Evolutionary conservation across 2,329 filamentous ascomycete genomes (phyloP).

Genomic region (Ascochyta clinopodiicola): DNA sequence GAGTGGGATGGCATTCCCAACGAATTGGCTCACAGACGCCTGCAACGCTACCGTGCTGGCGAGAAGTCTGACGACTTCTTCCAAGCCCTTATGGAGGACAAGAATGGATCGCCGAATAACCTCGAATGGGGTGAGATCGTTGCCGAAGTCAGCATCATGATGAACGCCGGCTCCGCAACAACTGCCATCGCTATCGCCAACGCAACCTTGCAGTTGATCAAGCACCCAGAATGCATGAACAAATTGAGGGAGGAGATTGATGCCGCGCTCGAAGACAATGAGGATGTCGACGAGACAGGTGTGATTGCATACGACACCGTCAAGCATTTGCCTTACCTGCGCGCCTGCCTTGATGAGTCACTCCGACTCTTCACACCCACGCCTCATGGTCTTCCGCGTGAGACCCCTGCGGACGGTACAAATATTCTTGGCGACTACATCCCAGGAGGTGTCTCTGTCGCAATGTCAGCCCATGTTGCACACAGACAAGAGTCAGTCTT

Average conservation of each 20-base stretch:
- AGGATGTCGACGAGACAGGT: slow-evolving; percentile 34
- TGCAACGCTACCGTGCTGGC: slow-evolving; percentile 56
- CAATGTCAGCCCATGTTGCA: slow-evolving; percentile 57
- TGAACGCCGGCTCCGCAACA: slow-evolving; percentile 58
- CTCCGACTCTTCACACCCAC: slow-evolving; percentile 56
- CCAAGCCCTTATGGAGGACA: slow-evolving; percentile 61
- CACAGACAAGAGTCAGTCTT: slow-evolving; percentile 43
- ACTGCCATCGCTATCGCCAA: slow-evolving; percentile 62
- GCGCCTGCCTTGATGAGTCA: slow-evolving; percentile 54
- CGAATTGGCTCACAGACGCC: slow-evolving; percentile 53
- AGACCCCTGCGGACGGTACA: slow-evolving; percentile 39
- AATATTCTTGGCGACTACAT: slow-evolving; percentile 39
- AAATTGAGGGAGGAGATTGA: slow-evolving; percentile 39
- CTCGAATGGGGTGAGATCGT: slow-evolving; percentile 66
- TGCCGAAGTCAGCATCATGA: slow-evolving; percentile 62
- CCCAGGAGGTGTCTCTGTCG: slow-evolving; percentile 33
- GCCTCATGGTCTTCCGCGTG: slow-evolving; percentile 48
- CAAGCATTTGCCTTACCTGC: slow-evolving; percentile 44
- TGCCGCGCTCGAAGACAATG: slow-evolving; percentile 34
- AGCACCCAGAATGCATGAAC: slow-evolving; percentile 49
- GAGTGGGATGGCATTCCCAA: slow-evolving; percentile 58
- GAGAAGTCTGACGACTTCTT: slow-evolving; percentile 68
- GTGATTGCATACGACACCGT: slow-evolving; percentile 38
- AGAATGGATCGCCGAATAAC: slow-evolving; percentile 53
- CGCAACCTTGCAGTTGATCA: slow-evolving; percentile 60